These are phyloP conservation scores for Aspergillus fischeri DNA, from an alignment of 2,329 filamentous ascomycete genomes.

Conservation along the genomic window DNA sequence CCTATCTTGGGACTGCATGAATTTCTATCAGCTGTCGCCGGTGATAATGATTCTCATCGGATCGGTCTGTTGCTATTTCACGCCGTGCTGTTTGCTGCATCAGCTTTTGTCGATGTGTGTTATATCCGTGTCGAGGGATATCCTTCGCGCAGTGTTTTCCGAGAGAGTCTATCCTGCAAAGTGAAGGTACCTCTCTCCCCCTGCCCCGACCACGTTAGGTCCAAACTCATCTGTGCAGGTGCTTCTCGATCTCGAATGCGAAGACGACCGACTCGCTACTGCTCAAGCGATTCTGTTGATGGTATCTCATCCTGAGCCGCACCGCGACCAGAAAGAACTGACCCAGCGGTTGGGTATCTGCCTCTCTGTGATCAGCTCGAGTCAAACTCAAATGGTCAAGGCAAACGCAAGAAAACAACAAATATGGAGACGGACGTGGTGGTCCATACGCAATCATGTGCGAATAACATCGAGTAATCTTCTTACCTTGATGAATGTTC, in stretches of 20 bases:
- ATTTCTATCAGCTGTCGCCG: slow-evolving; percentile 1
- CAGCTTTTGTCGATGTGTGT: slow-evolving; percentile 4
- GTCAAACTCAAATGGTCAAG: background rate
- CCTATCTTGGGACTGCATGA: slow-evolving; percentile 3
- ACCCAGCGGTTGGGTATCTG: slow-evolving; percentile 5
- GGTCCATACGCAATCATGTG: slow-evolving; percentile 5
- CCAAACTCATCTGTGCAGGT: slow-evolving; percentile 1
- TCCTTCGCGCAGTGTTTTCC: background rate
- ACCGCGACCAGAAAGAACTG: slow-evolving; percentile 1
- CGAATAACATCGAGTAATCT: slow-evolving; percentile 1
- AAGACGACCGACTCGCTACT: slow-evolving; percentile 4
- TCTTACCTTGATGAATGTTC: background rate
- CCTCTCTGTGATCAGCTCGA: slow-evolving; percentile 4
- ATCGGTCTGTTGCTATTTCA: slow-evolving; percentile 9
- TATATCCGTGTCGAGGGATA: slow-evolving; percentile 5
- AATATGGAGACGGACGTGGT: slow-evolving; percentile 7
- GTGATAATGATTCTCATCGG: background rate
- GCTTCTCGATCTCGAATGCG: slow-evolving; percentile 4
- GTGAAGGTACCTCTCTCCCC: background rate
- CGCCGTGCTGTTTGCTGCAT: slow-evolving; percentile 7
- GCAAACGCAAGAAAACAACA: background rate
- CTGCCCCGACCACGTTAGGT: background rate
- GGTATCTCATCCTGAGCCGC: slow-evolving; percentile 4
- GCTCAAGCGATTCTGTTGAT: slow-evolving; percentile 3
- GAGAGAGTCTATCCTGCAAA: background rate